Evolutionary conservation across 176 grass and related monocot genomes (phyloP).

Genomic region (Carex kokanica): DNA sequence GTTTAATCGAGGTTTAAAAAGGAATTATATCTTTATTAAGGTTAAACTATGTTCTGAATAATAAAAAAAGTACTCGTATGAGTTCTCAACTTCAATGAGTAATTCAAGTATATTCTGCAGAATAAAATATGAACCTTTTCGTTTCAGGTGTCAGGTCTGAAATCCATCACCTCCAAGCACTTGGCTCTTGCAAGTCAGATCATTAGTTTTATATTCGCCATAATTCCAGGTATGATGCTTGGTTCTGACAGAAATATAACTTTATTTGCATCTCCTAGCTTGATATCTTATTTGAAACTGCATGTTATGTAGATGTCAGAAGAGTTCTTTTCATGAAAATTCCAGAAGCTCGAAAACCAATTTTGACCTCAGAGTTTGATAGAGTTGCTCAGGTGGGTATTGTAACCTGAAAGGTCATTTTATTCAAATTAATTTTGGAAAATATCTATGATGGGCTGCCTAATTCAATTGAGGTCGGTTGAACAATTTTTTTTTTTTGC

Average conservation of each 20-base stretch:
- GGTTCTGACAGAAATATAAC: neutral
- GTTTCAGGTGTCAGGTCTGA: conserved; percentile 92
- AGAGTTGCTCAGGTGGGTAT: conserved; percentile 83
- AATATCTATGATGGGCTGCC: neutral
- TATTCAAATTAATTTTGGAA: neutral
- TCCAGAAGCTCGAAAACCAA: conserved; percentile 75
- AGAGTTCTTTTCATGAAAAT: conserved; percentile 82
- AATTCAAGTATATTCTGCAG: conserved; percentile 1
- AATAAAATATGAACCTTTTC: conserved; percentile 6
- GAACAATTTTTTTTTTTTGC: neutral
- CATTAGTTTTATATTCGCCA: conserved; percentile 81
- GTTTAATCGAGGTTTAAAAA: neutral
- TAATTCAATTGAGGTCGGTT: neutral
- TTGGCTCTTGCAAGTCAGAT: conserved; percentile 97
- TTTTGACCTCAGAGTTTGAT: conserved; percentile 80
- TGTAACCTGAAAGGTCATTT: conserved; percentile 7
- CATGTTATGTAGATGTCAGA: conserved; percentile 68
- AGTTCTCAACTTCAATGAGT: neutral
- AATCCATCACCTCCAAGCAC: conserved; percentile 99
- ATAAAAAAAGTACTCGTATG: neutral
- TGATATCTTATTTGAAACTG: neutral
- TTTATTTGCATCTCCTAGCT: neutral
- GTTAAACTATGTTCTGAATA: neutral
- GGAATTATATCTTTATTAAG: neutral
- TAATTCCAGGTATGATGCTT: conserved; percentile 74